Conservation (phyloP, 345 rosid species). For the Toxicodendron radicans region DNA sequence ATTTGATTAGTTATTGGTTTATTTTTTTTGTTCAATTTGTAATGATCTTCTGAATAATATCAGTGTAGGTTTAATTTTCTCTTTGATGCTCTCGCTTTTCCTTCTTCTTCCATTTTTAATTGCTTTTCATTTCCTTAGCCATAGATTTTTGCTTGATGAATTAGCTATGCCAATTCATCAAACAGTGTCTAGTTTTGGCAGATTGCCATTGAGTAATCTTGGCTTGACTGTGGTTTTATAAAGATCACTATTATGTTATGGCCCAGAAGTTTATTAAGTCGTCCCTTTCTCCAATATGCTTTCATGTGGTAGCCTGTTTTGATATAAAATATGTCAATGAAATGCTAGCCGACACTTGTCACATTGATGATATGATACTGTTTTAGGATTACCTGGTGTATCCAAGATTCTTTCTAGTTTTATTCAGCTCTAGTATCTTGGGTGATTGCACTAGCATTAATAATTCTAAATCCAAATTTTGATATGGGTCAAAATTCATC, state of each 20-base stretch:
- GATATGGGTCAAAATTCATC: background rate
- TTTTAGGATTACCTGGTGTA: background rate
- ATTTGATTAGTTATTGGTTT: conserved; percentile 7
- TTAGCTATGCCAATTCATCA: background rate
- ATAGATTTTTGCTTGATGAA: background rate
- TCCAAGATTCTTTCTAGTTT: background rate
- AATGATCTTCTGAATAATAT: background rate
- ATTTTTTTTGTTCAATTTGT: background rate
- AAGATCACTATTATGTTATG: background rate
- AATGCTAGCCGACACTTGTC: background rate
- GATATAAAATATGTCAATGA: background rate
- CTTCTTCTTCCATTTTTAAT: background rate
- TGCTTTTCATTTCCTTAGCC: background rate
- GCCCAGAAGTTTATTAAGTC: background rate
- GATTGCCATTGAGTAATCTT: background rate
- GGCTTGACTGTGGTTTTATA: background rate
- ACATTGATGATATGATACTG: background rate
- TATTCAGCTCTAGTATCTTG: background rate
- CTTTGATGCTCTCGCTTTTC: background rate
- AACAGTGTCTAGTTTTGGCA: background rate
- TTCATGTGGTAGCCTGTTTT: background rate
- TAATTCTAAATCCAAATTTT: conserved; percentile 1
- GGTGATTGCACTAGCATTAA: background rate
- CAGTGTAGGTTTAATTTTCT: background rate
- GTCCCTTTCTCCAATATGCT: background rate